Evolutionary conservation across 768 basidiomycete species (phyloP).

Genomic region (Amanita fuliginea): DNA sequence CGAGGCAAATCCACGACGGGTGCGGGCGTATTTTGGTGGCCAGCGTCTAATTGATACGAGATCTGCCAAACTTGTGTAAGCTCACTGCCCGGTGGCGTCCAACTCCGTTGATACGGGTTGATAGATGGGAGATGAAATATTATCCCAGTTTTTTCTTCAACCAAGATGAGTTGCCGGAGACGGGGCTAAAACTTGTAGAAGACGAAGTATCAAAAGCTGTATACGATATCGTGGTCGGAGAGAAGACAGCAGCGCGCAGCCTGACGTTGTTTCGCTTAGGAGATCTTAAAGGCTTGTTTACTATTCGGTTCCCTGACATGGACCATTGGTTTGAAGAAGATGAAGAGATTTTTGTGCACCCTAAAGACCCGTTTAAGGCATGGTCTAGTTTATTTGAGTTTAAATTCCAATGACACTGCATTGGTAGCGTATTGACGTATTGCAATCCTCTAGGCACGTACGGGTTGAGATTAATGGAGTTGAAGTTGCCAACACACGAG

Average conservation of each 20-base stretch:
- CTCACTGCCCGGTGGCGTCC: not conserved
- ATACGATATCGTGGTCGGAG: constrained; percentile 37
- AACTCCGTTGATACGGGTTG: not conserved
- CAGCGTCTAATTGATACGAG: constrained; percentile 42
- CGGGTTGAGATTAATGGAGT: constrained; percentile 51
- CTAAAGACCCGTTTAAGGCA: constrained; percentile 65
- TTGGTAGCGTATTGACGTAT: constrained; percentile 47
- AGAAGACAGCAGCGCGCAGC: constrained; percentile 23
- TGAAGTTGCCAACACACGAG: constrained; percentile 46
- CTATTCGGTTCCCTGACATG: constrained; percentile 35
- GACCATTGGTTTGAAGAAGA: constrained; percentile 67
- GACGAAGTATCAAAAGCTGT: constrained; percentile 18
- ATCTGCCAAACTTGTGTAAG: constrained; percentile 52
- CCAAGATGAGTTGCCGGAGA: constrained; percentile 27
- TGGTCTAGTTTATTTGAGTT: not conserved
- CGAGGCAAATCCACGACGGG: constrained; percentile 36
- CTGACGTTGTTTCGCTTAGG: constrained; percentile 21
- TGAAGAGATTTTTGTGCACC: constrained; percentile 47
- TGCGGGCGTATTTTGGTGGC: constrained; percentile 43
- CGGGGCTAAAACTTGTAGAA: constrained; percentile 25
- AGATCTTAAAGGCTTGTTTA: constrained; percentile 33
- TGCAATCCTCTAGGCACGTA: constrained; percentile 50
- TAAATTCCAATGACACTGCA: not conserved
- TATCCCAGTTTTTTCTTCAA: constrained; percentile 51
- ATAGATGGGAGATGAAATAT: constrained; percentile 40